Percentiles rank a stretch among this genome's conserved stretches.
Conservation (phyloP, 768 basidiomycete species). For the Xerocomus brunneocitrinus region DNA sequence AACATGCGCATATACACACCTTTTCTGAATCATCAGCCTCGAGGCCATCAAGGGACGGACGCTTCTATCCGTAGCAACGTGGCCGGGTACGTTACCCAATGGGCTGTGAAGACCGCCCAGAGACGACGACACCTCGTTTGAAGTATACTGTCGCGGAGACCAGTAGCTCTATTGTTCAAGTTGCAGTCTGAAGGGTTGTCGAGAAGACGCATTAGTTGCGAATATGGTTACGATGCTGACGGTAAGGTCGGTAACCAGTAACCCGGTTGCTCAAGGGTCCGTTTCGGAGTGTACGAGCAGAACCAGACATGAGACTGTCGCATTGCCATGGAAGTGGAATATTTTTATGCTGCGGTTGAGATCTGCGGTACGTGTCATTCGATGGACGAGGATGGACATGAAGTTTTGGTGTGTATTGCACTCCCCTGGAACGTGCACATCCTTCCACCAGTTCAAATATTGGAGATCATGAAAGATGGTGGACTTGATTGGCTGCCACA, state of each 20-base stretch:
- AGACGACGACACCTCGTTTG: no score
- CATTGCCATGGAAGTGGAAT: background rate
- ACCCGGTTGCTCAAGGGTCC: background rate
- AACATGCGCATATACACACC: background rate
- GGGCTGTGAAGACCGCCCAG: background rate
- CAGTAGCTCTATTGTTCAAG: background rate
- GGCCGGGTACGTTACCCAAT: background rate
- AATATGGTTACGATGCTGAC: background rate
- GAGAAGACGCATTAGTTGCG: background rate
- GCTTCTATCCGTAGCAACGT: background rate
- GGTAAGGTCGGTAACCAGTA: background rate
- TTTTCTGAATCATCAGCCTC: background rate
- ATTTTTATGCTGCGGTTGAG: background rate
- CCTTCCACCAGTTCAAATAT: conserved; percentile 4
- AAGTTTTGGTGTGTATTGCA: conserved; percentile 13
- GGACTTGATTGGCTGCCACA: conserved; percentile 22
- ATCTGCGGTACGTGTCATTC: no score
- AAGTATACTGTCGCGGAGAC: no score
- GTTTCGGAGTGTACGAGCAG: background rate
- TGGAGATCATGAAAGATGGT: background rate
- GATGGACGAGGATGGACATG: background rate
- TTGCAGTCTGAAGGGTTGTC: background rate
- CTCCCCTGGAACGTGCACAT: conserved; percentile 19
- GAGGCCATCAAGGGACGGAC: conserved; percentile 11
- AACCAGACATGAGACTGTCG: background rate